These are phyloP conservation scores for Aspergillus aculeatus DNA, from an alignment of 2,329 filamentous ascomycete species.

Conservation along the genomic window DNA sequence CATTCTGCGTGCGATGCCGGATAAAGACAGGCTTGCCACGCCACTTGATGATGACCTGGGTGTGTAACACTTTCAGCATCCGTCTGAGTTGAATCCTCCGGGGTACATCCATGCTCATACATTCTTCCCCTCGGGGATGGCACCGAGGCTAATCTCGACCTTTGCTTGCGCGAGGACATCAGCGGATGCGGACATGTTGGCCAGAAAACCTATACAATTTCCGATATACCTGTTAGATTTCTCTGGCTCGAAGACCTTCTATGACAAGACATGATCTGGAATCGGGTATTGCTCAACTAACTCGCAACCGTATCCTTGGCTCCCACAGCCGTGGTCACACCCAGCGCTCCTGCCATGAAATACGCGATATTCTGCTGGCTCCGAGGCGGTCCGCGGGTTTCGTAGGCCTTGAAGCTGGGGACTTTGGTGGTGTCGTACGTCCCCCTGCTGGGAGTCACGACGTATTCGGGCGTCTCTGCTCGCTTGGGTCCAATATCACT, in stretches of 20 bases:
- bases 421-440: neutral
- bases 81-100: constrained; percentile 9
- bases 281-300: neutral
- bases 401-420: neutral
- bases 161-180: constrained; percentile 99
- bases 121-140: constrained; percentile 99
- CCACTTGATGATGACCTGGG: constrained; percentile 98
- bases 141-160: constrained; percentile 90
- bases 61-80: constrained; percentile 8
- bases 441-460: neutral
- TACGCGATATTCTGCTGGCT: neutral
- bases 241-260: no score
- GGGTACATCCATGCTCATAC: constrained; percentile 54
- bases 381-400: neutral
- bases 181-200: constrained; percentile 99
- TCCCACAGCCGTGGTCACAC: neutral
- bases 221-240: no score
- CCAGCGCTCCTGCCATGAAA: neutral
- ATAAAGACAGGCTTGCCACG: constrained; percentile 99
- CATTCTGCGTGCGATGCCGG: constrained; percentile 88
- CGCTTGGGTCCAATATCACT: neutral
- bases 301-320: neutral
- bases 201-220: constrained; percentile 77
- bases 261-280: no score
- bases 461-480: neutral